A percentile compares a stretch with the other conserved stretches of the same genome.
phyloP scores from a whole-genome alignment of 2,329 filamentous ascomycete genomes.

The Keithomyces neogunnii region DNA sequence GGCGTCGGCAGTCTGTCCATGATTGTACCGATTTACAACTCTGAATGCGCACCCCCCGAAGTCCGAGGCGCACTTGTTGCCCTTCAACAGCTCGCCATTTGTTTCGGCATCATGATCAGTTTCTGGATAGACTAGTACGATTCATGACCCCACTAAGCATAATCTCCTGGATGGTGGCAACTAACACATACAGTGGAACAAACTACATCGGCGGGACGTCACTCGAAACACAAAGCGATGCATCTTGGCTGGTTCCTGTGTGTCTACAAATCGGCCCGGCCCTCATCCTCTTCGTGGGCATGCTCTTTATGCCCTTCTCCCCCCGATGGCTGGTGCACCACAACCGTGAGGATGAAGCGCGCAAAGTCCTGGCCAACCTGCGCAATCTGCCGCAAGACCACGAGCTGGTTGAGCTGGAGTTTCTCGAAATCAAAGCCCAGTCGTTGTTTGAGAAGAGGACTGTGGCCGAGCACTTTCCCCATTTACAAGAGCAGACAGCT shows the following conservation, averaged over 20 bases:
- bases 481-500: conserved; percentile 48
- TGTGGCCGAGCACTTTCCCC: conserved; percentile 49
- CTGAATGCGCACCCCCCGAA: conserved; percentile 36
- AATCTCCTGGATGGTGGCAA: no score
- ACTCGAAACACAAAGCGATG: conserved; percentile 46
- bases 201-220: conserved; percentile 54
- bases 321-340: conserved; percentile 67
- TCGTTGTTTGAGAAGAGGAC: conserved; percentile 67
- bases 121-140: conserved; percentile 53
- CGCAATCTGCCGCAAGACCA: conserved; percentile 53
- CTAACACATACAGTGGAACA: conserved; percentile 33
- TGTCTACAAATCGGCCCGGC: conserved; percentile 64
- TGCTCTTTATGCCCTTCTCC: conserved; percentile 25
- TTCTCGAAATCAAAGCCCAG: conserved; percentile 76
- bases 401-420: conserved; percentile 64
- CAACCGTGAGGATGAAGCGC: conserved; percentile 58
- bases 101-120: conserved; percentile 55
- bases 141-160: no score
- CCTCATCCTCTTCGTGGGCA: conserved; percentile 56
- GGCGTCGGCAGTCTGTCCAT: conserved; percentile 61
- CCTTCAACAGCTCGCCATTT: conserved; percentile 45
- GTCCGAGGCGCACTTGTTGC: conserved; percentile 35
- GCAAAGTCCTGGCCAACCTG: conserved; percentile 47
- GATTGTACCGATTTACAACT: conserved; percentile 51
- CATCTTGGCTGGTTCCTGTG: conserved; percentile 67